Evolutionary conservation across 1,284 basidiomycete species (phyloP), one percentile per base, ranked within the genome.

Genomic region (Tylopilus orsonianus): DNA sequence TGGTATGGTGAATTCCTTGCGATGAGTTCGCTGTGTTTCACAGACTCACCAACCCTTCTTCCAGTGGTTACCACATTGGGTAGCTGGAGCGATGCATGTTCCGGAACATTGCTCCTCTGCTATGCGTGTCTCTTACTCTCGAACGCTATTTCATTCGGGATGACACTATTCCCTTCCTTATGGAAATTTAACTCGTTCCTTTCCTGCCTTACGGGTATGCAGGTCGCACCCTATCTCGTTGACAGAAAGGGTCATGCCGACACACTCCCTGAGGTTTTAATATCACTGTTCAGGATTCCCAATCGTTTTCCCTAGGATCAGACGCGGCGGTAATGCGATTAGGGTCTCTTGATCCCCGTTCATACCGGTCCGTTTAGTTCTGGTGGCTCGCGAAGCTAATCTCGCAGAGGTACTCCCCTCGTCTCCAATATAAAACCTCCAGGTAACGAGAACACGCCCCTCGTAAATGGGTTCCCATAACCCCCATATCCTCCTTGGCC

Each of bases 211-310:
- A 32, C 26, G 5, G 35, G n/a, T 24, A 50, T 10, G 24, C 18
- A 23, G 8, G 29, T 16, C 23, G 22, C 24, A 18, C 29, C 20
- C 4, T 14, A 26, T 38, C 35, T 41, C 27, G 27, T 24, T 41
- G 41, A 42, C 20, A 5, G 33, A 24, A 30, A 42, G 12, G 41
- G 30, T 30, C 24, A 9, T 24, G 16, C 27, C 12, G 35, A 36
- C 20, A 33, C 13, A 18, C 22, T 22, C 36, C 45, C 20, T 35
- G 37, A 41, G 43, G 43, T 30, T 37, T 54, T 44, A 41, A 57
- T 56, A 44, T 43, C 26, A 12, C 20, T 7, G 32, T 36, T 35
- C n/a, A 35, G 19, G 14, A 18, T 16, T 5, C 29, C 32, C 13
- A 8, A 13, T 14, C 22, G n/a, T 34, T 32, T 53, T 18, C 16